These are phyloP conservation scores for Leishmania turanica DNA, from an alignment of 208 protist genomes.

Conservation along the genomic window DNA sequence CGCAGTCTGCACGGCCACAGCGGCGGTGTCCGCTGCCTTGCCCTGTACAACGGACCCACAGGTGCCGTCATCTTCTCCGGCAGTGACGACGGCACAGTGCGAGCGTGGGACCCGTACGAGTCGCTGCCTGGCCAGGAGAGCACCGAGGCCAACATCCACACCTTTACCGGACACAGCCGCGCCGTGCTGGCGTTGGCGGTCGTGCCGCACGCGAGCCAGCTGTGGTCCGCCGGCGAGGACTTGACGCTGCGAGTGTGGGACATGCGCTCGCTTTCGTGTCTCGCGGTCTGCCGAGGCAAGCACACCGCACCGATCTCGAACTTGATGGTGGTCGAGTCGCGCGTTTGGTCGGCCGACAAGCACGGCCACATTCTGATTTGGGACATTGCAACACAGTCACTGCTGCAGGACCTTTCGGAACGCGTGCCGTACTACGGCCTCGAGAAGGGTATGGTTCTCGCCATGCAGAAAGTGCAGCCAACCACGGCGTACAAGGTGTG, in stretches of 20 bases:
- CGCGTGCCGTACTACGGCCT: conserved; percentile 37
- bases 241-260: conserved; percentile 84
- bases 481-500: conserved; percentile 75
- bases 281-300: conserved; percentile 39
- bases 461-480: conserved; percentile 65
- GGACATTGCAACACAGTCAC: conserved; percentile 72
- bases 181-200: conserved; percentile 53
- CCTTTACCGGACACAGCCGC: conserved; percentile 59
- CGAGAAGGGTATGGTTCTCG: conserved; percentile 42
- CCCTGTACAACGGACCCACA: conserved; percentile 53
- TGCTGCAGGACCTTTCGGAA: conserved; percentile 64
- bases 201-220: conserved; percentile 61
- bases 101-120: conserved; percentile 81
- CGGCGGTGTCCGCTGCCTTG: conserved; percentile 64
- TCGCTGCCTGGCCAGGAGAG: conserved; percentile 9
- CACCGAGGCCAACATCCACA: conserved; percentile 47
- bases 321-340: conserved; percentile 57
- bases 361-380: conserved; percentile 81
- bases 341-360: conserved; percentile 88
- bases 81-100: conserved; percentile 74
- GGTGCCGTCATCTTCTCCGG: conserved; percentile 82
- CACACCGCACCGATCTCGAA: conserved; percentile 73
- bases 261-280: conserved; percentile 57
- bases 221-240: conserved; percentile 87
- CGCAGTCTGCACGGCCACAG: conserved; percentile 67